Conservation (phyloP, 1,284 basidiomycete species). For the Cryptococcus maquisensis region DNA sequence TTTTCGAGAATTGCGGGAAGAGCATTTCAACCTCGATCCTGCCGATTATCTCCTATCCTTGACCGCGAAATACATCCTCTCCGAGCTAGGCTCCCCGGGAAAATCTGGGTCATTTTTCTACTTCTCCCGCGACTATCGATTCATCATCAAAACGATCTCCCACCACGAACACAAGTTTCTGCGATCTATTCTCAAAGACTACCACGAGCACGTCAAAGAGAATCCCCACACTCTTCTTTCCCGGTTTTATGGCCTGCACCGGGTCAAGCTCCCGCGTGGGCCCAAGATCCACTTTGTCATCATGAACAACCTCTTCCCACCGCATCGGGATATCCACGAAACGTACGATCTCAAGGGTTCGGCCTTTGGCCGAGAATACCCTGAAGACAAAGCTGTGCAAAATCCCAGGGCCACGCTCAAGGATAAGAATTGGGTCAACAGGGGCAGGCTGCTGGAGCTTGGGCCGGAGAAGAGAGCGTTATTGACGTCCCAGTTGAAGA, state of each 20-base stretch:
- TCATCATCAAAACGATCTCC: constrained; percentile 99
- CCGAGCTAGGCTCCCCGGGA: constrained; percentile 95
- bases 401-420: constrained; percentile 89
- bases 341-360: constrained; percentile 97
- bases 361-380: constrained; percentile 80
- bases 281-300: constrained; percentile 98
- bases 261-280: constrained; percentile 91
- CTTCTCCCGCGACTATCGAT: constrained; percentile 96
- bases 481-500: constrained; percentile 79
- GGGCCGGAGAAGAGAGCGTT: constrained; percentile 91
- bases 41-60: constrained; percentile 95
- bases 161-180: constrained; percentile 93
- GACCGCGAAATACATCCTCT: constrained; percentile 95
- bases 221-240: constrained; percentile 94
- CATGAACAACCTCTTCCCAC: constrained; percentile 99
- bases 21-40: constrained; percentile 91
- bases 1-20: constrained; percentile 89
- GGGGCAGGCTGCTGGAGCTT: constrained; percentile 71
- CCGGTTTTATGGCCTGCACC: constrained; percentile 92
- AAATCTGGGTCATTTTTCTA: constrained; percentile 99
- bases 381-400: constrained; percentile 72
- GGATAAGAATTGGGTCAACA: constrained; percentile 93
- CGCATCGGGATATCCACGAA: constrained; percentile 95
- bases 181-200: constrained; percentile 74
- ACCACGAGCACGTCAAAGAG: constrained; percentile 78